phyloP scores from a whole-genome alignment of 257 asterid genomes.

The Prunella vulgaris region DNA sequence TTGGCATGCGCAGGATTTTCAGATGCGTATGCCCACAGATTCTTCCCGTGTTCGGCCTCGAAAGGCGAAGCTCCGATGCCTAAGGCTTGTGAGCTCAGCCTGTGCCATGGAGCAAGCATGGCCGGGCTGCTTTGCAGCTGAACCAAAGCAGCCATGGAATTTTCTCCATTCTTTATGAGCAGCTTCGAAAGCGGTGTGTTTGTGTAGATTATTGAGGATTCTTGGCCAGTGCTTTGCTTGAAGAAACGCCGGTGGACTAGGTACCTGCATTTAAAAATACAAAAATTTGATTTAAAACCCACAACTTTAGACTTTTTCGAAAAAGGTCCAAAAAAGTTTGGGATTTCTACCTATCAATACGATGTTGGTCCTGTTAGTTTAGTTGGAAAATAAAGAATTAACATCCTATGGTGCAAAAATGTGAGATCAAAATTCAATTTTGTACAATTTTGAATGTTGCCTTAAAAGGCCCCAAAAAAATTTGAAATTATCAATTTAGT shows the following conservation, averaged over 20 bases:
- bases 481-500: too few relatives aligned
- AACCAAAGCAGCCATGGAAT: slow-evolving; percentile 40
- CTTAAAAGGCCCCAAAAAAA: too few relatives aligned
- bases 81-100: slow-evolving; percentile 28
- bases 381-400: too few relatives aligned
- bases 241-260: slow-evolving; percentile 41
- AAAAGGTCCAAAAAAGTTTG: too few relatives aligned
- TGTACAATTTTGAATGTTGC: too few relatives aligned
- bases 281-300: too few relatives aligned
- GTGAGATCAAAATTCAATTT: too few relatives aligned
- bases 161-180: background rate
- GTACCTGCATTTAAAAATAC: slow-evolving; percentile 13
- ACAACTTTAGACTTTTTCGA: too few relatives aligned
- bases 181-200: slow-evolving; percentile 55
- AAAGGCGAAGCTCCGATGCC: slow-evolving; percentile 39
- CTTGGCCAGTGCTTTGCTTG: slow-evolving; percentile 15
- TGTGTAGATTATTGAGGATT: slow-evolving; percentile 21
- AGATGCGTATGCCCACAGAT: slow-evolving; percentile 31
- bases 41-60: slow-evolving; percentile 35
- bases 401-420: too few relatives aligned
- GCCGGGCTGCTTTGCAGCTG: slow-evolving; percentile 44
- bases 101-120: slow-evolving; percentile 70
- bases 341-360: too few relatives aligned
- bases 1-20: slow-evolving; percentile 22
- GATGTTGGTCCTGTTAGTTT: too few relatives aligned